phyloP scores from a whole-genome alignment of 2,329 filamentous ascomycete species.

The Reticulascus tulasneorum region DNA sequence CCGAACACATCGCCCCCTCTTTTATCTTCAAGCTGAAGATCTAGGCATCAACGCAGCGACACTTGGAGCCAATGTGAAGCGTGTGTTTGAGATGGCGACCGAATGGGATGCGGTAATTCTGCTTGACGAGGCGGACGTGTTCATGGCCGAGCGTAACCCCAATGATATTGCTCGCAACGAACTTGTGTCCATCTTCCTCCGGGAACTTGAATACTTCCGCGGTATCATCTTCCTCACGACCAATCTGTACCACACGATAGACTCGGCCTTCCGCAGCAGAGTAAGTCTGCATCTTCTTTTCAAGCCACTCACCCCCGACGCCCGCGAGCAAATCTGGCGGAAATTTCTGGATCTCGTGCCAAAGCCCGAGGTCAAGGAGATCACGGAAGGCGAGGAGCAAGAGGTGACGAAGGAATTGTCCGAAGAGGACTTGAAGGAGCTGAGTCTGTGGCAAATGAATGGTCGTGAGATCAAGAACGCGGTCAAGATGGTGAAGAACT shows the following conservation, averaged over 20 bases:
- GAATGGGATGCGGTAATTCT: constrained; percentile 49
- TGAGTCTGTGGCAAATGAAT: constrained; percentile 38
- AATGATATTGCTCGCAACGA: constrained; percentile 45
- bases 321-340: constrained; percentile 37
- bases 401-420: constrained; percentile 13
- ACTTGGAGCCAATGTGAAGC: constrained; percentile 43
- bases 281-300: constrained; percentile 45
- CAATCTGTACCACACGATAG: constrained; percentile 37
- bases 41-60: constrained; percentile 38
- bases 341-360: constrained; percentile 40
- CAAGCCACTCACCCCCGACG: constrained; percentile 30
- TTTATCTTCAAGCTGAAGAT: constrained; percentile 42
- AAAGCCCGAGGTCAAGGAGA: not conserved
- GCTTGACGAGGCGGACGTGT: constrained; percentile 51
- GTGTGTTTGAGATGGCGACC: constrained; percentile 42
- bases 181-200: constrained; percentile 43
- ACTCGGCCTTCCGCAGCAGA: constrained; percentile 40
- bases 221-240: constrained; percentile 43
- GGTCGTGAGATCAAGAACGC: constrained; percentile 44
- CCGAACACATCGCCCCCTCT: constrained; percentile 38
- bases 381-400: not conserved
- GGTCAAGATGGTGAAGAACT: constrained; percentile 40
- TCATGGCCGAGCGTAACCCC: constrained; percentile 42
- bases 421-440: constrained; percentile 32
- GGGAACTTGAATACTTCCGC: constrained; percentile 41